Percentiles rank a stretch among this genome's conserved stretches.
Conservation (phyloP, 441 rosid species). For the Populus tomentosa region DNA sequence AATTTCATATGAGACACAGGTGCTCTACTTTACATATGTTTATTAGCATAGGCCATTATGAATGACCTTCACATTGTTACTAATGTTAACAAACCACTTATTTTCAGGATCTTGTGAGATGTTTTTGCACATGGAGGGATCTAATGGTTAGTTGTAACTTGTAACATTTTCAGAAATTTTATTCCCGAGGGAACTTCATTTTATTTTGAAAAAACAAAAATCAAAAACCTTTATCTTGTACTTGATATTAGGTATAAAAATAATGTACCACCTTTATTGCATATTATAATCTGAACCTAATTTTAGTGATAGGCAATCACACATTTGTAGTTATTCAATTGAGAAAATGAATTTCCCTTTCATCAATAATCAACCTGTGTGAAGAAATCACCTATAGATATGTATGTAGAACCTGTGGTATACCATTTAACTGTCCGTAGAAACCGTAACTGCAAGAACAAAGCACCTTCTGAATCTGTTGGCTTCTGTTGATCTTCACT, state of each 20-base stretch:
- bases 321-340: background rate
- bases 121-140: constrained; percentile 91
- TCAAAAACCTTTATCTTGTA: no score
- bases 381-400: background rate
- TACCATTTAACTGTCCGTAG: background rate
- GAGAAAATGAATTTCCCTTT: background rate
- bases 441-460: background rate
- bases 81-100: constrained; percentile 19
- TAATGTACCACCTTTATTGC: background rate
- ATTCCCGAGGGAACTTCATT: background rate
- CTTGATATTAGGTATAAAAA: no score
- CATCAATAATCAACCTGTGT: background rate
- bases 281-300: background rate
- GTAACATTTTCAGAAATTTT: background rate
- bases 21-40: constrained; percentile 20
- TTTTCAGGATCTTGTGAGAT: constrained; percentile 76
- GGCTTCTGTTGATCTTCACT: background rate
- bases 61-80: constrained; percentile 5
- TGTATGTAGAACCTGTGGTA: background rate
- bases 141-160: constrained; percentile 59
- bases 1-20: constrained; percentile 54
- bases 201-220: background rate
- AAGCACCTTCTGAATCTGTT: background rate
- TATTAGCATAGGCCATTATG: constrained; percentile 4
- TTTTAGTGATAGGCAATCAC: background rate